These are phyloP conservation scores for Pyricularia pennisetigena DNA, from an alignment of 2,329 filamentous ascomycete species.

Conservation along the genomic window DNA sequence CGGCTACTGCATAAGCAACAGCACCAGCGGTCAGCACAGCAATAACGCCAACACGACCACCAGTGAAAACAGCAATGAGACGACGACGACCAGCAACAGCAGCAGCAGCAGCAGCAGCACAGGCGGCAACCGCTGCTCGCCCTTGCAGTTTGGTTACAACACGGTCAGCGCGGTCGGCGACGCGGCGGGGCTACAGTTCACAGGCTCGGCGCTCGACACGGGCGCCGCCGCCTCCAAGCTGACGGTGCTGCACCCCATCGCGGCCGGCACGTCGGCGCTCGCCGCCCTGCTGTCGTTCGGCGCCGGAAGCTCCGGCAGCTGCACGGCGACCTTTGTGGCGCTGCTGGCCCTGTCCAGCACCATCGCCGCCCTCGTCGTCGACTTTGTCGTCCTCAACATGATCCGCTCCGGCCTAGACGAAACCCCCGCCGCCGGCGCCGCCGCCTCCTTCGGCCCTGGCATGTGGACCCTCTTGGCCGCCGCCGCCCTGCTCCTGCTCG, in stretches of 20 bases:
- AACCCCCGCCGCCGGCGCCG: constrained; percentile 21
- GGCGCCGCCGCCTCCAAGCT: constrained; percentile 30
- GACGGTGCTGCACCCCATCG: constrained; percentile 54
- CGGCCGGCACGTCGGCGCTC: constrained; percentile 45
- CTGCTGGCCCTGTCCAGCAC: constrained; percentile 38
- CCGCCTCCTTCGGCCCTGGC: constrained; percentile 40
- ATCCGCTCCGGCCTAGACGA: constrained; percentile 43
- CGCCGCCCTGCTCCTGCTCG: constrained; percentile 44
- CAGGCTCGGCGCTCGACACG: constrained; percentile 24
- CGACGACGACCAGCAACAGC: constrained; percentile 14
- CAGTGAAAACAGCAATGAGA: background rate
- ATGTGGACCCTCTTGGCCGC: constrained; percentile 51
- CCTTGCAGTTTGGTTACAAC: constrained; percentile 43
- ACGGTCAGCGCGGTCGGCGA: constrained; percentile 33
- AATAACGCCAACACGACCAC: constrained; percentile 11
- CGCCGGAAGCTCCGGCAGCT: constrained; percentile 38
- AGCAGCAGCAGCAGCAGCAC: constrained; percentile 9
- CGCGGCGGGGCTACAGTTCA: constrained; percentile 28
- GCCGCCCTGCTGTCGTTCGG: constrained; percentile 46
- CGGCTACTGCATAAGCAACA: constrained; percentile 39
- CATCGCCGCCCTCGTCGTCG: constrained; percentile 37
- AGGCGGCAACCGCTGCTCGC: constrained; percentile 34
- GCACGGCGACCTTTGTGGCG: constrained; percentile 39
- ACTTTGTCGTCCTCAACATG: constrained; percentile 48
- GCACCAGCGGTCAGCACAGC: constrained; percentile 10